Evolutionary conservation across 2,329 filamentous ascomycete species (phyloP).

Genomic region (Trichoderma guizhouense): DNA sequence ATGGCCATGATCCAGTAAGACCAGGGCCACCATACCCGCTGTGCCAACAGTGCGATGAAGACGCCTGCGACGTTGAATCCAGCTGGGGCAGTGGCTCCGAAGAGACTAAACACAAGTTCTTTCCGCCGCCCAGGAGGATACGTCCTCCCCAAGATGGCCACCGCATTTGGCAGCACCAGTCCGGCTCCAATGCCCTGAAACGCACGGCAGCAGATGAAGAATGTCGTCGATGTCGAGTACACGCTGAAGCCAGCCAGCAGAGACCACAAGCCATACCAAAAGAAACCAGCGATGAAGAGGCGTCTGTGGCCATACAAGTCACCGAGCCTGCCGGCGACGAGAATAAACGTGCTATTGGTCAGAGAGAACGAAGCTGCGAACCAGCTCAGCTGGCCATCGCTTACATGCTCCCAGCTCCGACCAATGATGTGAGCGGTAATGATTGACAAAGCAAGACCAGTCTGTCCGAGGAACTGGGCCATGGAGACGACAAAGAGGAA

Average conservation of each 20-base stretch:
- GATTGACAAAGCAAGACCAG: background rate
- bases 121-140: conserved; percentile 41
- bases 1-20: conserved; percentile 39
- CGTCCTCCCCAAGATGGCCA: conserved; percentile 52
- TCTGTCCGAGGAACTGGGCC: conserved; percentile 1
- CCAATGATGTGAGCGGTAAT: conserved; percentile 7
- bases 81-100: conserved; percentile 33
- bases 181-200: conserved; percentile 54
- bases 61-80: conserved; percentile 32
- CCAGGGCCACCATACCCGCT: conserved; percentile 41
- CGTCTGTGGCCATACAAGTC: conserved; percentile 51
- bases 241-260: conserved; percentile 38
- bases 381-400: conserved; percentile 5
- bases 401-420: conserved; percentile 1
- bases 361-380: conserved; percentile 5
- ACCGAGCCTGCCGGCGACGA: conserved; percentile 51
- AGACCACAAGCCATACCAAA: conserved; percentile 49
- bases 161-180: conserved; percentile 53
- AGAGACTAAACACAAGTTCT: conserved; percentile 34
- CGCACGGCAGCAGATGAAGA: conserved; percentile 47
- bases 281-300: conserved; percentile 48
- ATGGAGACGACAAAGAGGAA: conserved; percentile 12
- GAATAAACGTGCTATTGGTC: conserved; percentile 46
- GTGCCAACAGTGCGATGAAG: conserved; percentile 22
- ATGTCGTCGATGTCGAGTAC: conserved; percentile 32